These are phyloP conservation scores for Sinapis alba DNA, from an alignment of 441 rosid species.

Conservation along the genomic window DNA sequence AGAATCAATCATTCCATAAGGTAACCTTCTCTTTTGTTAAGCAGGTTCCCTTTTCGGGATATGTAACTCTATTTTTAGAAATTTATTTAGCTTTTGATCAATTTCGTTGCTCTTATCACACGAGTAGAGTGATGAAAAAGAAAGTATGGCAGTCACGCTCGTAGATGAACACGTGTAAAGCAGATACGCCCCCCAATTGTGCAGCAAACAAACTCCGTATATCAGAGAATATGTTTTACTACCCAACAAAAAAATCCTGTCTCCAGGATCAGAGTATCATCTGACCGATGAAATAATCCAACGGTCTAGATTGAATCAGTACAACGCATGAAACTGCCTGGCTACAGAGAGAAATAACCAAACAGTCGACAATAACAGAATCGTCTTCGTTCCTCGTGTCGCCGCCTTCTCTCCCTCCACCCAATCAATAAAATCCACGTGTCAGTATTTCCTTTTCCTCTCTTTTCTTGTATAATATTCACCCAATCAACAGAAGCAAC, in stretches of 20 bases:
- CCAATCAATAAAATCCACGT: constrained; percentile 13
- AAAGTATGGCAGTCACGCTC: constrained; percentile 11
- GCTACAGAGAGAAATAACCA: constrained; percentile 9
- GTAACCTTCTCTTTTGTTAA: neutral
- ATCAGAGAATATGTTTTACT: constrained; percentile 36
- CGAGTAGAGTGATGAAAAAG: neutral
- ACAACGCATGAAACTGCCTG: constrained; percentile 34
- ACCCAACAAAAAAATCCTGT: constrained; percentile 26
- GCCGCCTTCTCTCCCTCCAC: constrained; percentile 36
- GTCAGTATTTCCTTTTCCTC: neutral
- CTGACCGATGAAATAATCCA: constrained; percentile 10
- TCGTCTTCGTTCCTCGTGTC: constrained; percentile 46
- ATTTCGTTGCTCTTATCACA: neutral
- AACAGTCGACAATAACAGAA: constrained; percentile 39
- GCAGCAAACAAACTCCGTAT: constrained; percentile 31
- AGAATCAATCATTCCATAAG: neutral
- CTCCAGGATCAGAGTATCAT: constrained; percentile 15
- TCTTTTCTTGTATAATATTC: neutral
- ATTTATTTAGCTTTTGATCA: neutral
- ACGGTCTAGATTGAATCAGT: constrained; percentile 24
- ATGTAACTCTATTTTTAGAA: neutral
- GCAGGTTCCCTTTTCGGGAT: neutral
- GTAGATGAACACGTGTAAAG: constrained; percentile 22
- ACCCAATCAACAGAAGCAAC: constrained; percentile 28
- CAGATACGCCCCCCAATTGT: neutral